Evolutionary conservation across 1,139 yeast species (phyloP).

Genomic region (Pichia sp.): DNA sequence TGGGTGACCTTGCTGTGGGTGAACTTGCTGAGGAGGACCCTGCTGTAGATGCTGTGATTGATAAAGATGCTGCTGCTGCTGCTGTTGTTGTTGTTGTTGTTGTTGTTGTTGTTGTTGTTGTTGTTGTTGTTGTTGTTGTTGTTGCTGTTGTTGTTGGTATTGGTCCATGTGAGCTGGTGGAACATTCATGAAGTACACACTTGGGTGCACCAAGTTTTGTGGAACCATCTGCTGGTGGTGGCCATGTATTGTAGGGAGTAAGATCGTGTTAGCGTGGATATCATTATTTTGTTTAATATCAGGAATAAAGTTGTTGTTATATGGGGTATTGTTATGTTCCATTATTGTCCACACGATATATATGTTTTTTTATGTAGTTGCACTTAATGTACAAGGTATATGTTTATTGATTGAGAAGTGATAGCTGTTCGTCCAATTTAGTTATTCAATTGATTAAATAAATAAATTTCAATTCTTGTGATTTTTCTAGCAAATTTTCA

Average conservation of each 20-base stretch:
- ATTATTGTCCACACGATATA: not conserved
- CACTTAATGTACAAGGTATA: not conserved
- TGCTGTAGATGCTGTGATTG: not conserved
- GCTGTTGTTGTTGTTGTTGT: conserved; percentile 6
- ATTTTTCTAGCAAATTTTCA: not conserved
- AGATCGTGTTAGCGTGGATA: not conserved
- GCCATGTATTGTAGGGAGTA: not conserved
- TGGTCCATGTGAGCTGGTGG: not conserved
- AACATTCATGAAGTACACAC: conserved; percentile 1
- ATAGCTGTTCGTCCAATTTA: not conserved
- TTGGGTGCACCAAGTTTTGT: not conserved
- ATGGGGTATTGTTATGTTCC: not conserved
- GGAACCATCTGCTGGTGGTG: not conserved
- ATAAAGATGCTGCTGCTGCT: not conserved
- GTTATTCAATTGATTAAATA: not conserved
- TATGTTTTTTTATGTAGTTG: not conserved
- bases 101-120: conserved; percentile 7
- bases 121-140: conserved; percentile 2
- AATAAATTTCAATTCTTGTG: not conserved
- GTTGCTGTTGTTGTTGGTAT: conserved; percentile 7
- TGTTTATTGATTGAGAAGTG: not conserved
- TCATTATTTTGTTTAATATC: not conserved
- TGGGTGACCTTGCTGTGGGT: too few relatives aligned
- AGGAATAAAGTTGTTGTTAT: not conserved
- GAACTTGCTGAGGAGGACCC: too few relatives aligned